Evolutionary conservation across 2,329 filamentous ascomycete species (phyloP), one percentile per base, ranked within the genome.

Genomic region (Neonectria hederae): DNA sequence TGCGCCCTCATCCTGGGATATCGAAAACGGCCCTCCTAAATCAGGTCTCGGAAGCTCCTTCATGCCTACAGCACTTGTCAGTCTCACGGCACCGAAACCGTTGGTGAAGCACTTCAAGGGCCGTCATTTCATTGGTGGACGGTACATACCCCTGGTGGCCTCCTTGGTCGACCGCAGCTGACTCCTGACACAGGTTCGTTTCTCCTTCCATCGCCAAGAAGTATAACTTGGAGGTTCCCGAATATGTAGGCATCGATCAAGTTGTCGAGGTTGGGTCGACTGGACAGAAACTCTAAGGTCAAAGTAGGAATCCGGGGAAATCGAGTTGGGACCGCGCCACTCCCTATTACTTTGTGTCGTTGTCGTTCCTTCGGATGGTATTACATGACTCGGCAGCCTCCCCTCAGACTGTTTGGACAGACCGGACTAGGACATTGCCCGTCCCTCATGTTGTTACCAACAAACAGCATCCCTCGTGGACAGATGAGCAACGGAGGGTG

Each of bases 1-100:
- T 80, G 94, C 93, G 7, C 96, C 96, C 1, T 97, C 93, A 32
- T 96, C 92, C 2, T 99, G 96, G 96, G 89, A 96, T 77, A 97
- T 99, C 61, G 92, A 97, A 75, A 83, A 84, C 11, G 96, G 96
- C 0, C 95, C 95, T 9, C 94, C 94, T 11, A 81, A 84, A 56
- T 87, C 89, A 1, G 95, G 93, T 0, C 85, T 92, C 0, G 95
- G 94, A 1, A 90, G 90, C 73, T 88, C 84, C 5, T 98, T 97
- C 75, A 89, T 92, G 81, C 96, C 96, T 69, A 83, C 86, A 35
- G 89, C 90, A 21, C 82, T 99, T 62, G 89, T 99, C 70, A 97
- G 93, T 76, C 82, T 99, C 75, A 97, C 95, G 52, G 96, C 96
- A 10, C 94, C 96, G 3, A 99, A 99, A 81, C 95, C 95, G 7